Evolutionary conservation across 441 rosid genomes (phyloP), one percentile per base, ranked within the genome.

Genomic region (Oxalis stricta): DNA sequence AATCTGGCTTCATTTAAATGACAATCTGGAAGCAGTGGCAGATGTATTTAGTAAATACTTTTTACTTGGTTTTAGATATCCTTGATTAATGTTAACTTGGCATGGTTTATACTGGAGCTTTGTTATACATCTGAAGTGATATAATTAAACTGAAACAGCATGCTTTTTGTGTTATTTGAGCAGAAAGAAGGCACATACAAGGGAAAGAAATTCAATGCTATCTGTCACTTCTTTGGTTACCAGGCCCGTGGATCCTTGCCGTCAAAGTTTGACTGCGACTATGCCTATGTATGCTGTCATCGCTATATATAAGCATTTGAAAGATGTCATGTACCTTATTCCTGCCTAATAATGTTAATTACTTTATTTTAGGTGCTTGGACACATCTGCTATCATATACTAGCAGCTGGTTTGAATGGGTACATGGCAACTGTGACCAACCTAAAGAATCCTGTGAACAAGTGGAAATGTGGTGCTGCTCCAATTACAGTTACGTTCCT

Each of bases 221-320:
- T 89, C 58, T 85, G 96, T 72, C 96, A 89, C 72, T 89, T 89
- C 56, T 89, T 89, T 49, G 99, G 99, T 49, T 87, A 92, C 68
- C 99, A 92, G 63, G 99, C 99, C 64, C 85, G 99, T 39, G 99
- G 99, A 50, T 86, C 94, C 29, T 63, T 92, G 41, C 96, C 99
- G 46, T 92, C 99, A 1, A 87, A 92, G 58, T 92, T 92, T 0
- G 99, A 92, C 48, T 86, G 95, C 38, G 99, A 87, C 71, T 92
- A 87, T 33, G 95, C 96, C 43, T 87, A 84, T 30, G 99, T 92
- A 79, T 59, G 95, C 58, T 44, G 54, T 48, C 33, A 20, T 38
- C 48, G 3, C 38, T 17, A 8, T 24, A 33, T 41, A 14, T 22
- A n/a, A 19, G 33, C 10, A 7, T 26, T 26, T 26, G 7, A 26